Base-by-base conservation (phyloP, 2,329 filamentous ascomycete species). In the Paraconiothyrium brasiliense region DNA sequence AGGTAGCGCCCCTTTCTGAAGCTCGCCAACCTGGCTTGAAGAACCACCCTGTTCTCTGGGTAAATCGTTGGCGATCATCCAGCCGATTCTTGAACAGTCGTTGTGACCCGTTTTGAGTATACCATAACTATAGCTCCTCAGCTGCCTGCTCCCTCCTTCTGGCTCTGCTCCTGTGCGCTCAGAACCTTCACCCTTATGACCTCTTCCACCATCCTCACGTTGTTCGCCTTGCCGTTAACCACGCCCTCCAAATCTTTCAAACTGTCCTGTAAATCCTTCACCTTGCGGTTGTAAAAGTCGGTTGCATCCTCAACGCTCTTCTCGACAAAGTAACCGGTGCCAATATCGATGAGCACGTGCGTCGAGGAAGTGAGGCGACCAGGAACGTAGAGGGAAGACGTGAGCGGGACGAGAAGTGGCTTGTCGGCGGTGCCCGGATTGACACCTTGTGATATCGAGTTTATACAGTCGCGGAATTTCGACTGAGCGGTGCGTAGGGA, bases 321-420 rank as follows among this genome's bases (percentile, higher is more conserved):
- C 81, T 98, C 94, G 57, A 98, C 90, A 74, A 93, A 94, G 78
- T 96, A 98, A 0, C 94, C 94, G 0, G 94, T 98, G 22, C 94
- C 94, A 22, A 97, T 89, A 78, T 98, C 94, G 44, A 98, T 93
- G 61, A 98, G 64, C 27, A 79, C 76, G 41, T 77, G 71, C 52
- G 71, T 68, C 35, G 69, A 65, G 43, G 71, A 70, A 9, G 91
- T 86, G 44, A 98, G 84, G 43, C 86, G 89, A 35, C 94, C 96
- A 30, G 91, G 91, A 16, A 99, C 94, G 80, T 99, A 99, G 34
- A 99, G 86, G 0, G 94, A 97, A 71, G 92, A 95, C 13, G 95
- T 99, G 64, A 99, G 82, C 0, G 96, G 95, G n/a, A 99, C 93
- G 22, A 99, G 87, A 51, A 98, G 90, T 8, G 83, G 81, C 71